Percentiles rank a stretch among this genome's conserved stretches.
These are phyloP conservation scores for Boehmeria nivea DNA, from an alignment of 306 rosid species.

Conservation along the genomic window DNA sequence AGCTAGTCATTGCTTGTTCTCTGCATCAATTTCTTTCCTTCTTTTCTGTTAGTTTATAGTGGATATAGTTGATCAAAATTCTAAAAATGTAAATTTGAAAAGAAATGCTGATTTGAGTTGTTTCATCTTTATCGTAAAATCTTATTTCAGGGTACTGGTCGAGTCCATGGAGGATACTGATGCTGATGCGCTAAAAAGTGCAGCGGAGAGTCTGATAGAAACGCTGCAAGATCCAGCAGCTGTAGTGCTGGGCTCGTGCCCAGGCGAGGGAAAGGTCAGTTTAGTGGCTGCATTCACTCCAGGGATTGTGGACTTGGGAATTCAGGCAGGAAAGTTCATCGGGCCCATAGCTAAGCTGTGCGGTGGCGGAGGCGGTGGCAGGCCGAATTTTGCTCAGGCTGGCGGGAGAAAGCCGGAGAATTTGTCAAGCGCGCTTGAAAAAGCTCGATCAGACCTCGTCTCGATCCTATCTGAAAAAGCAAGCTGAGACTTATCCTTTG, in stretches of 20 bases:
- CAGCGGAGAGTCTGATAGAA: constrained; percentile 72
- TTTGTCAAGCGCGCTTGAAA: constrained; percentile 60
- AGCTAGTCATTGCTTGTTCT: too few species aligned
- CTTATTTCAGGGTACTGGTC: constrained; percentile 70
- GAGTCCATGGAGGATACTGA: constrained; percentile 80
- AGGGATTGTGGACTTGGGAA: constrained; percentile 59
- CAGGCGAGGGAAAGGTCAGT: constrained; percentile 86
- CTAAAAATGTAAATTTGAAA: too few species aligned
- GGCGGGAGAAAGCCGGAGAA: constrained; percentile 92
- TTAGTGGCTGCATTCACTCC: constrained; percentile 92
- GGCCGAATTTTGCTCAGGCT: constrained; percentile 95
- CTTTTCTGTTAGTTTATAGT: too few species aligned
- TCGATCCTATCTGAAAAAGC: constrained; percentile 50
- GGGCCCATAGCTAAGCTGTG: constrained; percentile 86
- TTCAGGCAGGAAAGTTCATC: constrained; percentile 90
- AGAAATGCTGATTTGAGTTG: too few species aligned
- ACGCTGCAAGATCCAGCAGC: constrained; percentile 83
- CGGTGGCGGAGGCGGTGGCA: constrained; percentile 96
- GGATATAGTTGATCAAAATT: too few species aligned
- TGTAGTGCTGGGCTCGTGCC: constrained; percentile 75
- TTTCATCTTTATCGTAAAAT: too few species aligned
- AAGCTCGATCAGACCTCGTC: constrained; percentile 63
- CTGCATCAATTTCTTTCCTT: too few species aligned
- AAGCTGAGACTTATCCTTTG: constrained; percentile 23
- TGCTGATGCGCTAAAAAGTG: constrained; percentile 78